phyloP scores from a whole-genome alignment of 140 eudicot genomes.

The Senecio squalidus region DNA sequence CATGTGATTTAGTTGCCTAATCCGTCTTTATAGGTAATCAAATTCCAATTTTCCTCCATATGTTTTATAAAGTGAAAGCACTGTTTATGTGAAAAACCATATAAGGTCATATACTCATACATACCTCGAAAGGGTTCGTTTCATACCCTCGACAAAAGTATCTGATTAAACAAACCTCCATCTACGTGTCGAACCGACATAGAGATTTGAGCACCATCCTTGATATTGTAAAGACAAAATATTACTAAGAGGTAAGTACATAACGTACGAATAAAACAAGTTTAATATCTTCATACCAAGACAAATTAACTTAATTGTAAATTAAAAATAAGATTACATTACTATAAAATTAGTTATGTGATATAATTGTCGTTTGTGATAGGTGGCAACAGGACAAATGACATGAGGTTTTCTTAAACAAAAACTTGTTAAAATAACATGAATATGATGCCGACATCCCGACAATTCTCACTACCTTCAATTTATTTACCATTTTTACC shows the following conservation, averaged over 20 bases:
- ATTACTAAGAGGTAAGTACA: background rate
- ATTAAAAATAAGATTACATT: background rate
- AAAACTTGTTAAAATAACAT: background rate
- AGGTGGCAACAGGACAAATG: slow-evolving; percentile 7
- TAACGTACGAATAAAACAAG: background rate
- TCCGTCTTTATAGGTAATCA: too few species aligned
- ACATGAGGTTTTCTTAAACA: background rate
- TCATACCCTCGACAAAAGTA: too few species aligned
- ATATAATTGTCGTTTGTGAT: slow-evolving; percentile 10
- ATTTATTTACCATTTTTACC: slow-evolving; percentile 11
- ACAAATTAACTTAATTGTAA: background rate
- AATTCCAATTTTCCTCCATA: too few species aligned
- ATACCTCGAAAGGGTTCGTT: too few species aligned
- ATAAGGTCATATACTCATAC: too few species aligned
- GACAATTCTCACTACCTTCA: slow-evolving; percentile 17
- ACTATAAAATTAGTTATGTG: background rate
- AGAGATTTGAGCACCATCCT: background rate
- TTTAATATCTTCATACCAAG: background rate
- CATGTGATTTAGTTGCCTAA: too few species aligned
- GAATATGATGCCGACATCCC: slow-evolving; percentile 18
- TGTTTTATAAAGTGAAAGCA: too few species aligned
- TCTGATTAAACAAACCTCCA: too few species aligned
- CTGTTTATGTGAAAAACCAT: too few species aligned
- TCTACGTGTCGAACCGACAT: too few species aligned
- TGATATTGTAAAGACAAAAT: background rate